Conservation (phyloP, 129 eudicot species). For the Centaurea solstitialis region DNA sequence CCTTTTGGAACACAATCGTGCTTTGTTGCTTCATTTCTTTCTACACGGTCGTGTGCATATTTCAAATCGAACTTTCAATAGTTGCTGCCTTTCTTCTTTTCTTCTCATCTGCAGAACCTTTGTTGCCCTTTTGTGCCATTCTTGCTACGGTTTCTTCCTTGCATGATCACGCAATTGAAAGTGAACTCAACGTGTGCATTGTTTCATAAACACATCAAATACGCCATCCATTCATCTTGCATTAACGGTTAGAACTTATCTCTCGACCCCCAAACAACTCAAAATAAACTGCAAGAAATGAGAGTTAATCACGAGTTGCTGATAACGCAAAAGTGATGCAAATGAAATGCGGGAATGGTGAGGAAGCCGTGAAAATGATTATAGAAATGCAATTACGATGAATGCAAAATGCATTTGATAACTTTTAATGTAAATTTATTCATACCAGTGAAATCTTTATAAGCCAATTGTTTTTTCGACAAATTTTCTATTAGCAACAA, state of each 20-base stretch:
- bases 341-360: background rate
- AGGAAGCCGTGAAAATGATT: background rate
- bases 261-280: background rate
- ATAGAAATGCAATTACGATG: background rate
- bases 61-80: background rate
- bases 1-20: background rate
- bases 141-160: background rate
- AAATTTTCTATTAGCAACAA: background rate
- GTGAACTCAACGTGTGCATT: background rate
- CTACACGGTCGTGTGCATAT: background rate
- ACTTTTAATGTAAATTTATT: background rate
- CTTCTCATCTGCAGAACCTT: background rate
- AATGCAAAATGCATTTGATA: background rate
- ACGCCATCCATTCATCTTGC: background rate
- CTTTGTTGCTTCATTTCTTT: background rate
- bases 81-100: background rate
- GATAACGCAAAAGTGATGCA: background rate
- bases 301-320: background rate
- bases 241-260: background rate
- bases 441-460: too few relatives aligned
- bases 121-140: background rate
- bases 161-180: background rate
- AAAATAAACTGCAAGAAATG: background rate
- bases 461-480: background rate
- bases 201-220: background rate